Base-by-base conservation (phyloP, 805 yeast genomes). In the Candida golubevii region DNA sequence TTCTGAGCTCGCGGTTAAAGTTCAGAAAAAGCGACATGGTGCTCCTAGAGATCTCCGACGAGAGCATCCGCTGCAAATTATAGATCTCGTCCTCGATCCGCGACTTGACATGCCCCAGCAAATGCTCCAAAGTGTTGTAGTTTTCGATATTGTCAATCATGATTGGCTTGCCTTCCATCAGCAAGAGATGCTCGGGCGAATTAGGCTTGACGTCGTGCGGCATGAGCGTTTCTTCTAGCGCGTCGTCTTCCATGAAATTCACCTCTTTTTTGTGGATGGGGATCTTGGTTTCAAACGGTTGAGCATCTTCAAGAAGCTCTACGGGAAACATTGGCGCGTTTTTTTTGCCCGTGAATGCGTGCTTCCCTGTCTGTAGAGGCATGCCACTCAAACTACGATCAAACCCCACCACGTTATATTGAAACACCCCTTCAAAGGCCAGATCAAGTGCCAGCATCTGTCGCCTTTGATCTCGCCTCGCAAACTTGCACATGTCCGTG, bases 391-490 rank as follows among this genome's bases (percentile, higher is more conserved):
- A 50, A 26, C 66, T 57, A 39, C 65, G 55, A 52, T 71, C 76
- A 50, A 68, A 68, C 6, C 76, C 76, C 3, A 67, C 54, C 8
- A 69, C 72, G 51, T 70, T 68, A 49, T 69, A 69, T 9, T 67
- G 67, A 31, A 56, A 53, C 13, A 60, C 58, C 35, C 60, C 56
- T 32, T 58, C 59, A 14, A 66, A 49, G 40, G 63, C 63, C 23
- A 63, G 62, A 29, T 63, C 66, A 14, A 63, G 56, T 15, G 60
- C 53, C 43, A 64, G 58, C 33, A 62, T 51, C 42, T 57, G 62
- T 33, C 58, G 58, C 15, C 55, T 52, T 46, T 66, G 72, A 23
- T 58, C 60, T 18, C 74, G 58, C 42, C 75, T 60, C 27, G 68
- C 59, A 36, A 62, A 50, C 45, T 61, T 62, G 53, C 71, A 69